Base-by-base conservation (phyloP, 1,284 basidiomycete species). In the Stygiomarasmius scandens region DNA sequence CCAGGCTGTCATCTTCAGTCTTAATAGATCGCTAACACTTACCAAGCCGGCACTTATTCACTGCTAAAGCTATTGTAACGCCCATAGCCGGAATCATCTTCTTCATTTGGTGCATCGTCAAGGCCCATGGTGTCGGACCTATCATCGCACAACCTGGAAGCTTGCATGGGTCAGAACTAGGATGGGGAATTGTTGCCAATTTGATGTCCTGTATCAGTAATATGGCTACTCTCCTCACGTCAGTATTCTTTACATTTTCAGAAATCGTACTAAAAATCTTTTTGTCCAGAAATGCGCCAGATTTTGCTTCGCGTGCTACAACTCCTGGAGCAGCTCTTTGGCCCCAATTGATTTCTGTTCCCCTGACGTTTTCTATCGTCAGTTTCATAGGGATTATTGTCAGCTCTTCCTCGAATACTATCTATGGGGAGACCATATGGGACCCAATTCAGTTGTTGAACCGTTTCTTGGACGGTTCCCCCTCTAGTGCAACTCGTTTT, bases 331-430 rank as follows among this genome's bases (percentile, higher is more conserved):
- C 87, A 23, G 89, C 89, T 6, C 73, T 90, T 23, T 81, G 81
- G 69, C 89, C 92, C 20, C 92, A 93, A 69, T 74, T 87, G 52
- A 71, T 92, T 60, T 81, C 90, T 0, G 81, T 94, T 36, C 93
- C 93, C 0, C 63, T 93, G 46, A 83, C 85, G 0, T 93, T 93
- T 72, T 85, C 84, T 29, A 71, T 94, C 60, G 90, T 92, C 58
- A 88, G 86, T 63, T 89, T 95, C 75, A 79, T 95, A 58, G 93
- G 92, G 5, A 90, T 95, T 68, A 86, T 93, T 50, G 92, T 95
- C 62, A 87, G 88, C 50, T 92, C 89, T 1, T 87, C 88, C 6
- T 89, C 87, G n/a, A 77, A 84, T 58, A 81, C 86, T 16, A 87
- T 94, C 63, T 94, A 89, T 65, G 90, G 89, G 22, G 82, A 86